These are phyloP conservation scores for Ehretia macrophylla DNA, from an alignment of 257 asterid species.

Conservation along the genomic window DNA sequence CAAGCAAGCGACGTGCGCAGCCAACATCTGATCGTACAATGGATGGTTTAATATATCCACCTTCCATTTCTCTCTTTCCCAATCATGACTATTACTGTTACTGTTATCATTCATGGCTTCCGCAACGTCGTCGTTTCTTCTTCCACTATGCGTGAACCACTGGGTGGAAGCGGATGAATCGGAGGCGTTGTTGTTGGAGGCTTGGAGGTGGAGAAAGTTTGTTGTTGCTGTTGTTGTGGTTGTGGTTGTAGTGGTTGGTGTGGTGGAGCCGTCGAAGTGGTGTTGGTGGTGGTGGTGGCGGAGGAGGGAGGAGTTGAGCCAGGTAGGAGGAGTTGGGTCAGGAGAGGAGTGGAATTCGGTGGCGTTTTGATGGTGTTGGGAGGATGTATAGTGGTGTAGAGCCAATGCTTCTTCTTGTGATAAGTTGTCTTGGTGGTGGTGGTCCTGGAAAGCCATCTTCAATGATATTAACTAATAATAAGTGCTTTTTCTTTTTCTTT, in stretches of 20 bases:
- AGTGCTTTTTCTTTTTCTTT: not conserved
- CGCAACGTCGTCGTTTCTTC: not conserved
- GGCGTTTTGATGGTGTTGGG: not conserved
- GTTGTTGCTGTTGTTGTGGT: not conserved
- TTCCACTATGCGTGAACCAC: not conserved
- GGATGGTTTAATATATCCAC: conserved; percentile 84
- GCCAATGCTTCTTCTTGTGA: too few relatives aligned
- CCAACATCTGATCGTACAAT: conserved; percentile 70
- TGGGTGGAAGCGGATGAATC: conserved; percentile 3
- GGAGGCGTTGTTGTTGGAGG: conserved; percentile 17
- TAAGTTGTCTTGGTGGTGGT: conserved; percentile 2
- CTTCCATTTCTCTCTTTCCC: conserved; percentile 87
- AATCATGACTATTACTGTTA: conserved; percentile 22
- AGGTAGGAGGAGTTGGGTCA: conserved; percentile 17
- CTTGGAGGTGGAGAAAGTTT: conserved; percentile 11
- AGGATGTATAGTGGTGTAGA: too few relatives aligned
- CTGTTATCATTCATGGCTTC: not conserved
- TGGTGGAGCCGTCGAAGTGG: conserved; percentile 12
- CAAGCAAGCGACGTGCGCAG: conserved; percentile 94
- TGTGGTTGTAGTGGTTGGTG: conserved; percentile 5
- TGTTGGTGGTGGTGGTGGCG: conserved; percentile 13
- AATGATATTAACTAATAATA: not conserved
- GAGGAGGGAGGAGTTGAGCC: conserved; percentile 29
- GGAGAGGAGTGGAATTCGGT: conserved; percentile 9
- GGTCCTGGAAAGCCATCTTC: not conserved